These are phyloP conservation scores for Hyphopichia wangnamkhiaoensis DNA, from an alignment of 1,139 yeast genomes.

Conservation along the genomic window DNA sequence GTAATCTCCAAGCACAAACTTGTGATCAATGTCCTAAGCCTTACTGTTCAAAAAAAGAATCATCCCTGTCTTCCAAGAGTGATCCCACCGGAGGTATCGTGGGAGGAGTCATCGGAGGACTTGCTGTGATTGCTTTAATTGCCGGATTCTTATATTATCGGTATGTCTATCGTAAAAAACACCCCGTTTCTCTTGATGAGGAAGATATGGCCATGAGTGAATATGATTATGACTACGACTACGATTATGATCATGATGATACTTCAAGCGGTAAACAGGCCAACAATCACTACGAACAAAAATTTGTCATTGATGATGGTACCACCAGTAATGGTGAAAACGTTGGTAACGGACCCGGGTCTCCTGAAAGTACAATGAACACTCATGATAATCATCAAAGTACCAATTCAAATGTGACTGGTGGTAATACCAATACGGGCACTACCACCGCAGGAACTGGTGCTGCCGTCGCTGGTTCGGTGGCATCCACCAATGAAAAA, in stretches of 20 bases:
- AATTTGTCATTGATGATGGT: neutral
- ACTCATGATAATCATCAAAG: too few relatives aligned
- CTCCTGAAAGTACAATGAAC: neutral
- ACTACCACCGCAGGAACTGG: neutral
- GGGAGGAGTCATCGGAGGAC: slow-evolving; percentile 64
- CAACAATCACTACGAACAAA: slow-evolving; percentile 3
- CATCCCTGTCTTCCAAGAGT: slow-evolving; percentile 10
- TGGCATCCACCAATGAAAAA: too few relatives aligned
- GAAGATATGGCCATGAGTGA: slow-evolving; percentile 22
- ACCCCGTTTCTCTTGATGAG: slow-evolving; percentile 24
- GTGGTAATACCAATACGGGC: too few relatives aligned
- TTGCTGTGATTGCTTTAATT: slow-evolving; percentile 36
- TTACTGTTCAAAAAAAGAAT: slow-evolving; percentile 42
- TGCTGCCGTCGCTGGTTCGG: too few relatives aligned
- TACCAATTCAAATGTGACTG: neutral
- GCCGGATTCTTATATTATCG: slow-evolving; percentile 36
- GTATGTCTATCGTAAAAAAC: slow-evolving; percentile 30
- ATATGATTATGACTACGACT: slow-evolving; percentile 22
- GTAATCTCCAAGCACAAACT: slow-evolving; percentile 53
- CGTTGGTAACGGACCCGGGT: slow-evolving; percentile 2
- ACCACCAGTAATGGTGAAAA: neutral
- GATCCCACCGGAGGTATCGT: slow-evolving; percentile 56
- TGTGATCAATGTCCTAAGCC: slow-evolving; percentile 58
- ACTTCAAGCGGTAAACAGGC: slow-evolving; percentile 2
- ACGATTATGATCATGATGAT: slow-evolving; percentile 13